Evolutionary conservation across 305 asterid species (phyloP).

Genomic region (Fraxinus velutina): DNA sequence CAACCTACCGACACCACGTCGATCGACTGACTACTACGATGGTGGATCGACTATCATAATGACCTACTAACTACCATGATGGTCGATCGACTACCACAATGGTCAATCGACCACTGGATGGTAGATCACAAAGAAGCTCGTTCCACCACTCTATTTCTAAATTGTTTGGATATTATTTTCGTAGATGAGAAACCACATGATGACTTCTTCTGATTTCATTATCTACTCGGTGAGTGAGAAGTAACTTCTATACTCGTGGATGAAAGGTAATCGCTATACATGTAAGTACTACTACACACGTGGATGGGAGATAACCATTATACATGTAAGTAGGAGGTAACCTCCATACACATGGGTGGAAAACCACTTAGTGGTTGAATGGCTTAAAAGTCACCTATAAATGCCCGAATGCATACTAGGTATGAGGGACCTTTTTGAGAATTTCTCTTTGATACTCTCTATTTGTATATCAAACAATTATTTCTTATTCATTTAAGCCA

Average conservation of each 20-base stretch:
- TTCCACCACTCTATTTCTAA: neutral
- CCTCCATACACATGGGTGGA: neutral
- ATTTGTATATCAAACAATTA: neutral
- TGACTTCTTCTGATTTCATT: no score
- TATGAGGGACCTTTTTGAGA: neutral
- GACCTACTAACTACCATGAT: neutral
- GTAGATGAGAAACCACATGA: no score
- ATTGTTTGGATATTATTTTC: no score
- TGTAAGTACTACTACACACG: neutral
- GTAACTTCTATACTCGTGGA: neutral
- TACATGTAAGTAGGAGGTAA: neutral
- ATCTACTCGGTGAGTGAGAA: no score
- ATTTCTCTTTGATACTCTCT: neutral
- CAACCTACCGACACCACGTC: no score
- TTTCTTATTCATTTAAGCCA: neutral
- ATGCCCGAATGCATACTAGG: neutral
- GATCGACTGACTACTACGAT: neutral
- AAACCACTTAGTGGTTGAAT: neutral
- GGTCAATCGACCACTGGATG: neutral
- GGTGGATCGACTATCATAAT: neutral
- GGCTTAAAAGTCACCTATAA: neutral
- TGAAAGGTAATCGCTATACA: neutral
- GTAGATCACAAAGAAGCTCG: neutral
- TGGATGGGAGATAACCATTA: neutral
- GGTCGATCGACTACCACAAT: neutral